A percentile compares a stretch with the other conserved stretches of the same genome.
These are phyloP conservation scores for Mycena maculata DNA, from an alignment of 768 basidiomycete species.

Conservation along the genomic window DNA sequence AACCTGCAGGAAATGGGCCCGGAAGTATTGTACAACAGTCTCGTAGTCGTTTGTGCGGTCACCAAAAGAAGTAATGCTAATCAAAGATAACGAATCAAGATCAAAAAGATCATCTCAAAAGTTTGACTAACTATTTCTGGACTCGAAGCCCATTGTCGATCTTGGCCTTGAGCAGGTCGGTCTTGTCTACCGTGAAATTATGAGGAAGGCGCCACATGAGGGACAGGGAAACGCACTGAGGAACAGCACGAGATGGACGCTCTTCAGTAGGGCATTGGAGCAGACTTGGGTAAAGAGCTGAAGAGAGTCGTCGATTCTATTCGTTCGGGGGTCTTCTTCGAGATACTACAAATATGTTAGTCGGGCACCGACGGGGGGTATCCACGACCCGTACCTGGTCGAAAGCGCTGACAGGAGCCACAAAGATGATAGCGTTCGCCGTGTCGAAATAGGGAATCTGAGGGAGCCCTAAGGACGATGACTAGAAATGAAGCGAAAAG, in stretches of 20 bases:
- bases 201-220: not conserved
- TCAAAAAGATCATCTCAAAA: slow-evolving; percentile 25
- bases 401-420: slow-evolving; percentile 83
- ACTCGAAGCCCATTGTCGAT: slow-evolving; percentile 76
- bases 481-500: slow-evolving; percentile 9
- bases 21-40: slow-evolving; percentile 86
- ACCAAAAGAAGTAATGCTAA: slow-evolving; percentile 84
- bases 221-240: slow-evolving; percentile 55
- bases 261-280: slow-evolving; percentile 82
- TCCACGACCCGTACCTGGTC: slow-evolving; percentile 65
- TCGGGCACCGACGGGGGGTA: slow-evolving; percentile 16
- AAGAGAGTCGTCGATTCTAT: slow-evolving; percentile 89
- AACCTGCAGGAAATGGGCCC: slow-evolving; percentile 87
- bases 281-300: slow-evolving; percentile 90
- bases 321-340: slow-evolving; percentile 87
- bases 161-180: slow-evolving; percentile 80
- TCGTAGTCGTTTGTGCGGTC: slow-evolving; percentile 86
- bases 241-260: slow-evolving; percentile 69
- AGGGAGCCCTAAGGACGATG: slow-evolving; percentile 14
- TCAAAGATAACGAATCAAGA: slow-evolving; percentile 2
- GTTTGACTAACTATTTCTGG: slow-evolving; percentile 77
- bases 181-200: slow-evolving; percentile 66
- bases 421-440: slow-evolving; percentile 84
- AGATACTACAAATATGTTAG: slow-evolving; percentile 67
- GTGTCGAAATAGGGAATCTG: slow-evolving; percentile 72